Evolutionary conservation across 192 early-diverging fungal species (phyloP), one percentile per base, ranked within the genome.

Genomic region (Coemansia sp.): DNA sequence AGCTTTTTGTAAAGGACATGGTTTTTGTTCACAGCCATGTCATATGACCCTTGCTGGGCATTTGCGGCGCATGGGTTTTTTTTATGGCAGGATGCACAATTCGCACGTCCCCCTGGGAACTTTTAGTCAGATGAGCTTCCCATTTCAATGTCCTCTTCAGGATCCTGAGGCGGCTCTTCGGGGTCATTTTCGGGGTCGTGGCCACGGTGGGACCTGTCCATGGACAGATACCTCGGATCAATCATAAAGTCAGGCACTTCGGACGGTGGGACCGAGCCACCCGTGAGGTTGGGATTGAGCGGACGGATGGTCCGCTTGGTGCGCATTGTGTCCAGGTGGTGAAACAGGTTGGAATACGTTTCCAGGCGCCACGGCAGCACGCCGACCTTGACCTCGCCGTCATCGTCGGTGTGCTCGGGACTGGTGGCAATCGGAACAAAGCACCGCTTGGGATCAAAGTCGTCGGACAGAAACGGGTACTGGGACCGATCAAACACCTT

Each of bases 401-500:
- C 73, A 11, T 76, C 67, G 51, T 76, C 73, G 0, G 73, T 76
- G 51, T 76, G 73, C 60, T 76, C 73, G 2, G 73, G 73, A 18
- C 73, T 76, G 63, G 69, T 76, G 20, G 67, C 67, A 15, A 51
- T 43, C 6, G 73, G 73, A 11, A 76, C 47, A 59, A 76, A 69
- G 42, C 62, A 69, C 59, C 23, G 40, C 15, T 57, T 51, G 8
- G 55, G 7, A 26, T 76, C 56, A 43, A 76, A 63, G 18, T 70
- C 73, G 14, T 23, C 11, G 4, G 67, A 51, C 55, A 76, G 42
- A 52, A 66, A 76, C 21, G 73, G 73, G 28, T 59, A 76, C 51
- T 69, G 28, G 51, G 41, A 7, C 48, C 64, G 51, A 26, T 41
- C 51, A 40, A 53, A 53, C 16, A 74, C 71, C 53, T 74, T 74